A percentile compares a stretch with the other conserved stretches of the same genome.
Evolutionary conservation across 73 alveolate genomes (phyloP).

Genomic region (Tetrahymena borealis): DNA sequence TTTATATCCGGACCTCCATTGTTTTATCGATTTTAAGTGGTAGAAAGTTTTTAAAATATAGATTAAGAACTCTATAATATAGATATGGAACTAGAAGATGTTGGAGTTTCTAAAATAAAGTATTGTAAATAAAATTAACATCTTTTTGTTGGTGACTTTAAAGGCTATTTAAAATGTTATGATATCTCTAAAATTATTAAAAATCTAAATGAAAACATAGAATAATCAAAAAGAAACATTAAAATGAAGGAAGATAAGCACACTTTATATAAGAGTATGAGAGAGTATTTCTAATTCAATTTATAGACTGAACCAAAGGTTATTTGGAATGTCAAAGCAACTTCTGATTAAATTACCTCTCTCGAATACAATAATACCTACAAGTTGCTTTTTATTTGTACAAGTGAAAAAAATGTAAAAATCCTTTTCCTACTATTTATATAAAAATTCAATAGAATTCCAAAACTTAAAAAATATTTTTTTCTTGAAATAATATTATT

Average conservation of each 20-base stretch:
- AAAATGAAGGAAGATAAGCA: background rate
- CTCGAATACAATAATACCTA: background rate
- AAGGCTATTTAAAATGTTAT: conserved; percentile 37
- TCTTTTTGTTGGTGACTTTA: conserved; percentile 15
- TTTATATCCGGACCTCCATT: conserved; percentile 42
- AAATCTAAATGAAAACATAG: background rate
- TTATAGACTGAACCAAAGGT: background rate
- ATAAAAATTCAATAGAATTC: conserved; percentile 5
- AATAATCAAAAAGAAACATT: background rate
- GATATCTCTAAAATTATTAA: conserved; percentile 22
- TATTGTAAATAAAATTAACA: conserved; percentile 18
- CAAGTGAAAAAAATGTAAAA: conserved; percentile 22
- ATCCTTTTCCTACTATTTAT: background rate
- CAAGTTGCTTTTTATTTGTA: background rate
- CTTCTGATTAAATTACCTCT: background rate
- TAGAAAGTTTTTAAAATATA: conserved; percentile 15
- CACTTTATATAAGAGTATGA: background rate
- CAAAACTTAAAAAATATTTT: conserved; percentile 10
- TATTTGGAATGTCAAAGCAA: background rate
- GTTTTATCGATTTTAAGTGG: conserved; percentile 13
- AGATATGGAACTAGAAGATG: background rate
- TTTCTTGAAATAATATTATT: conserved; percentile 5
- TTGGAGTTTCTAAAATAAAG: conserved; percentile 22
- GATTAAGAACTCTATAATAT: conserved; percentile 21
- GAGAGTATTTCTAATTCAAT: background rate